A percentile compares a stretch with the other conserved stretches of the same genome.
Evolutionary conservation across 176 grass and related monocot species (phyloP).

Genomic region (Leersia perrieri): DNA sequence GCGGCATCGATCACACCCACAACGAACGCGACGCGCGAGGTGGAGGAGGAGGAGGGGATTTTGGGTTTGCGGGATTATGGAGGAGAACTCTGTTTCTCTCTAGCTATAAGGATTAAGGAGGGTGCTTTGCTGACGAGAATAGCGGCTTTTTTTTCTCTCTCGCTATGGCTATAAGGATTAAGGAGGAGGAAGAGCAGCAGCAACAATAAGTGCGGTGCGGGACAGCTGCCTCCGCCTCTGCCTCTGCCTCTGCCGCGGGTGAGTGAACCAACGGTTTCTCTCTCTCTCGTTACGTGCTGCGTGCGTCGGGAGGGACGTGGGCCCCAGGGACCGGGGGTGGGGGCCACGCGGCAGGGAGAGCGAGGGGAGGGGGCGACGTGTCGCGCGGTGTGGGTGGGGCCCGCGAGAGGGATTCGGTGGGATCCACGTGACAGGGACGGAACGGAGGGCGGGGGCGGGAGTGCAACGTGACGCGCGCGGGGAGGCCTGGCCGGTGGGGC

Average conservation of each 20-base stretch:
- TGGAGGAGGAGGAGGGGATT: not conserved
- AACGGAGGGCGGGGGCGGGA: not conserved
- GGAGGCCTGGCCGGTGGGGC: too few species aligned
- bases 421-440: not conserved
- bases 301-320: slow-evolving; percentile 18
- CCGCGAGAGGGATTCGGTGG: too few species aligned
- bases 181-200: too few species aligned
- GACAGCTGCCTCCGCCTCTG: slow-evolving; percentile 10
- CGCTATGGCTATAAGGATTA: too few species aligned
- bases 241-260: too few species aligned
- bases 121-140: not conserved
- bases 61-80: too few species aligned
- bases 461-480: not conserved
- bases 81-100: too few species aligned
- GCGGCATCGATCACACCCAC: slow-evolving; percentile 5
- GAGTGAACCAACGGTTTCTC: not conserved
- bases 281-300: not conserved
- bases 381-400: not conserved
- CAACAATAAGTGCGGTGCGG: not conserved
- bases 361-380: not conserved
- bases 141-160: not conserved
- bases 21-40: not conserved
- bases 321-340: not conserved
- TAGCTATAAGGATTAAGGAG: not conserved
- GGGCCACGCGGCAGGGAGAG: not conserved